phyloP scores from a whole-genome alignment of 805 yeast genomes.

The Saccharomycopsis selenospora region DNA sequence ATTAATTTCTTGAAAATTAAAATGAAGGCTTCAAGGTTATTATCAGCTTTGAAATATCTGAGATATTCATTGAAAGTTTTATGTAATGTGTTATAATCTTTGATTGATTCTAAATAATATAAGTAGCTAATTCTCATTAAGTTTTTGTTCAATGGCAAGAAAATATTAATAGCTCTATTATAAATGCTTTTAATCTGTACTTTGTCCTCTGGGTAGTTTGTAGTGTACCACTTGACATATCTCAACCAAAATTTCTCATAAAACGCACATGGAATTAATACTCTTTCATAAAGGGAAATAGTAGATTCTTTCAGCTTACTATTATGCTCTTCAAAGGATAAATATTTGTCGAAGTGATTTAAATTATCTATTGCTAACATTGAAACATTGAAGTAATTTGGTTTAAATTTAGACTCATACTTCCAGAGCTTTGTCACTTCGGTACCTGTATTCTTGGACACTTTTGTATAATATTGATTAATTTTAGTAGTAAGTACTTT shows the following conservation, averaged over 20 bases:
- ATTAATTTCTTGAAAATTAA: background rate
- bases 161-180: constrained; percentile 41
- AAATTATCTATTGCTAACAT: constrained; percentile 39
- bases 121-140: constrained; percentile 14
- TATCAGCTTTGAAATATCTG: constrained; percentile 5
- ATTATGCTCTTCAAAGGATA: constrained; percentile 35
- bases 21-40: constrained; percentile 1
- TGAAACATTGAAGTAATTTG: constrained; percentile 47
- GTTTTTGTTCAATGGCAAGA: constrained; percentile 26
- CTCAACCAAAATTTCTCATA: constrained; percentile 60
- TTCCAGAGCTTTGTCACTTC: constrained; percentile 59
- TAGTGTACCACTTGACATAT: constrained; percentile 49
- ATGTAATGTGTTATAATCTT: background rate
- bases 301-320: constrained; percentile 29
- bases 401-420: constrained; percentile 58
- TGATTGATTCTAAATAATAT: constrained; percentile 13
- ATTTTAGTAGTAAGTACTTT: constrained; percentile 36
- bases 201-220: constrained; percentile 25
- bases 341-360: constrained; percentile 54
- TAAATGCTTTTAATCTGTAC: constrained; percentile 39
- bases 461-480: constrained; percentile 37
- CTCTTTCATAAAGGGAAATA: constrained; percentile 57
- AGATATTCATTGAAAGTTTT: constrained; percentile 8
- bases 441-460: constrained; percentile 41
- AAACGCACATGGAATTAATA: constrained; percentile 60